Base-by-base conservation (phyloP, 2,329 filamentous ascomycete genomes). In the Penicillium sp. region DNA sequence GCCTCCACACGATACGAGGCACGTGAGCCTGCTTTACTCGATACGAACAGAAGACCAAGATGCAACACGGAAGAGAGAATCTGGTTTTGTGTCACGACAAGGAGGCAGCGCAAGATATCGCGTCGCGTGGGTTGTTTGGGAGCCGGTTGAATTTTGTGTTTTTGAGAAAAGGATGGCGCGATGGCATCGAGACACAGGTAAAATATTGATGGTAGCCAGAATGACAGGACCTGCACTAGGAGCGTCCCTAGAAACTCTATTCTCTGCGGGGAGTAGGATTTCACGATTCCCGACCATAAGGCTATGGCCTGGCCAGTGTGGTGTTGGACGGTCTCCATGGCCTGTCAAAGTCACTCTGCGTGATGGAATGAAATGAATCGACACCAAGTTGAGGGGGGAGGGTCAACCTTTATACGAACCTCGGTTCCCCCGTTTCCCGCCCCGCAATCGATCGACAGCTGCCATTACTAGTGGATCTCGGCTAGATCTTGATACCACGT, bases 121-220 rank as follows among this genome's bases (percentile, higher is more conserved):
- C 64, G 60, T 1, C 66, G 42, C 1, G 76, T 80, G 1, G 83
- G 82, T 62, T 83, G 81, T 50, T 78, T 80, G 1, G 78, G 77
- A 0, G 78, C 74, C 0, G 81, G 80, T 60, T 85, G 83, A 56
- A 85, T 79, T 65, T 85, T 85, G 73, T 85, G 82, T 4, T 72
- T 74, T 8, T 72, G 71, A 0, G 82, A 80, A 62, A 83, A 85
- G 9, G 64, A 46, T 0, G 83, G 83, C n/a, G 76, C 71, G 11
- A 80, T 11, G 10, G 58, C 42, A 61, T 82, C 79, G 14, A 85
- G 73, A 0, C 66, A 67, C 25, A 80, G 69, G 62, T 80, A 83
- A 50, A 76, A 27, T 1, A 69, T 52, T 2, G 64, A 69, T 16
- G 68, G 68, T 7, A 70, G 27, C 67, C 69, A 66, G 59, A 72